phyloP scores from a whole-genome alignment of 1,284 basidiomycete species.

The Apiotrichum mycotoxinovorans region DNA sequence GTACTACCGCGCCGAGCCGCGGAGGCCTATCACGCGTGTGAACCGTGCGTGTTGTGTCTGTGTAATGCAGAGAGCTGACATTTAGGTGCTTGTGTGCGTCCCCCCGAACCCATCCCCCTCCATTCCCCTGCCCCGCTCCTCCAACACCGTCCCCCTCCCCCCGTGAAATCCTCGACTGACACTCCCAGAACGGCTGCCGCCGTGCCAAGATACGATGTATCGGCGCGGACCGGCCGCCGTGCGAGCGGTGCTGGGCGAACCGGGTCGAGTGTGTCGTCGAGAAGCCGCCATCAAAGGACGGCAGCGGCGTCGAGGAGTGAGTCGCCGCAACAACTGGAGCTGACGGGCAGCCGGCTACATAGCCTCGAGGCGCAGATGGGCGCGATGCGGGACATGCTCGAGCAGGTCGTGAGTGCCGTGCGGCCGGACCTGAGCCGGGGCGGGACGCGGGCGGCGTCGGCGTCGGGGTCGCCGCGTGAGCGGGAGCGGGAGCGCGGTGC shows the following conservation, averaged over 20 bases:
- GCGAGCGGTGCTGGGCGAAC: constrained; percentile 73
- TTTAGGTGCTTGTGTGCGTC: neutral
- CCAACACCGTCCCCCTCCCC: no score
- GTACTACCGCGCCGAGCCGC: neutral
- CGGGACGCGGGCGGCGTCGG: neutral
- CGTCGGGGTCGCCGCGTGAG: neutral
- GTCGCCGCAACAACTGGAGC: constrained; percentile 34
- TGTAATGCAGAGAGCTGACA: neutral
- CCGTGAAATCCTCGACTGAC: neutral
- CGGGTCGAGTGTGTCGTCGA: constrained; percentile 79
- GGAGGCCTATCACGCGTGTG: constrained; percentile 5
- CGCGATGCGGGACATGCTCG: constrained; percentile 67
- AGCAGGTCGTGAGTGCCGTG: constrained; percentile 61
- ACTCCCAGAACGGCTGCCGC: constrained; percentile 24
- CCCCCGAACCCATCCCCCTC: neutral
- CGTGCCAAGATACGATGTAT: constrained; percentile 54
- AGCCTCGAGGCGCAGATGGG: constrained; percentile 73
- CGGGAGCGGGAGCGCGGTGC: no score
- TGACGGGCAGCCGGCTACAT: constrained; percentile 78
- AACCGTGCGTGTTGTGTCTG: neutral
- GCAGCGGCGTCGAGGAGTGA: constrained; percentile 61
- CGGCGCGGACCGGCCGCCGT: constrained; percentile 77
- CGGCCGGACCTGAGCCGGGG: neutral
- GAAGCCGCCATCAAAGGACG: constrained; percentile 68
- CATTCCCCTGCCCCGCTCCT: neutral